Base-by-base conservation (phyloP, 2,329 filamentous ascomycete species). In the Lasiodiplodia hormozganensis region DNA sequence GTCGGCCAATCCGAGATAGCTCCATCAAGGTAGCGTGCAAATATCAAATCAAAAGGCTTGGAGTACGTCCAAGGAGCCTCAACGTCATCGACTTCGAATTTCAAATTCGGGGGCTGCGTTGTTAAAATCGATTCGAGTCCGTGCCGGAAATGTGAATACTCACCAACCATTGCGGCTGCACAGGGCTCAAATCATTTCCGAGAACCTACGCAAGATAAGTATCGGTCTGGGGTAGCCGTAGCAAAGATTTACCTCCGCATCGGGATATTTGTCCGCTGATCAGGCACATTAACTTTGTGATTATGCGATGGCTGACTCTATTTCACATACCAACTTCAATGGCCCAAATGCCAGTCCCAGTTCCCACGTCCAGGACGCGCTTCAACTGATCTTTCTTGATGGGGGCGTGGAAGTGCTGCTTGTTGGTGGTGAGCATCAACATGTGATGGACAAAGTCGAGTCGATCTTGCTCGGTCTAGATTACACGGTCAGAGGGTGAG, bases 61-160 rank as follows among this genome's bases (percentile, higher is more conserved):
- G 81, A 76, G 60, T 85, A 86, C 36, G 81, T 75, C 88, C 88
- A 90, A 10, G 84, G 79, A 49, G 85, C 82, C 70, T 89, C 87
- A 64, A 85, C 84, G 73, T 90, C 88, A 72, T 90, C 88, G 14
- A 91, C 83, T 69, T 89, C 81, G 77, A 90, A 89, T 10, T 81
- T 82, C 18, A 87, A 82, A 73, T 90, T 90, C 12, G 85, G 82
- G 18, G 88, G 88, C 14, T 43, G 40, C 5, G 18, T 8, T 18
- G 40, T 43, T 4, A 43, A 8, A 43, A 14, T 18, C 18, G 18
- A 18, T 18, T 8, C 16, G 40, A 0, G 0, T 8, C 5, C 16
- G 6, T 8, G 18, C 7, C 18, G 6, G 40, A 1, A n/a, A 8
- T n/a, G 40, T 6, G 40, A 18, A 18, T 3, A 43, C 40, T 18